Base-by-base conservation (phyloP, 805 yeast genomes). In the Metschnikowia colocasiae region DNA sequence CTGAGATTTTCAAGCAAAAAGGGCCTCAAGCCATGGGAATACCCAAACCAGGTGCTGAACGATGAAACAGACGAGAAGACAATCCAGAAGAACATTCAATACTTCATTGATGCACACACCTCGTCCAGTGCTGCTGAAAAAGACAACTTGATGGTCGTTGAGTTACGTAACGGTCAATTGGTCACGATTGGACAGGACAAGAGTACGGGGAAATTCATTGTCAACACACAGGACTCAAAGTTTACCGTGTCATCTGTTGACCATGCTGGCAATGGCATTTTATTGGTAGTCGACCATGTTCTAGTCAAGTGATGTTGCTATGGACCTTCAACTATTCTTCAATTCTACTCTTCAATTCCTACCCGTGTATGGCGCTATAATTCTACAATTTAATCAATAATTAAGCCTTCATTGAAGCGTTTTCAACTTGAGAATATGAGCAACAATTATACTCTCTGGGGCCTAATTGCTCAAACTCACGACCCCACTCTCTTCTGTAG, bases 11-110 rank as follows among this genome's bases (percentile, higher is more conserved):
- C 88, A 49, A 65, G 66, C 23, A 62, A 69, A 2, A 66, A 67
- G 27, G 65, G 71, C 1, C 59, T 83, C 40, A 88, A 87, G 61
- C 96, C 96, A 18, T 89, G 95, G 96, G 83, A 84, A 59, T 88
- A 84, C 63, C 95, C 95, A 0, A 61, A 59, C 6, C 57, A 69
- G 4, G 68, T 80, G 13, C 71, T 70, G 19, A 71, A 67, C 6
- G 67, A 63, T 27, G 60, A 61, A 1, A 57, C 59, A 19, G 59
- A 63, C 22, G 59, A 56, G 20, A 75, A 74, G 31, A 66, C 75
- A 0, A 74, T 81, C 4, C 60, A 67, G 18, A 58, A 67, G 13
- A 88, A 88, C 61, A 63, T 84, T 30, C 63, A 74, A 45, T 68
- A 69, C 49, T 88, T 85, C 56, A 74, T 87, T 25, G 70, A 76